These are phyloP conservation scores for Phylloporus sp. DNA, from an alignment of 768 basidiomycete genomes.

Conservation along the genomic window DNA sequence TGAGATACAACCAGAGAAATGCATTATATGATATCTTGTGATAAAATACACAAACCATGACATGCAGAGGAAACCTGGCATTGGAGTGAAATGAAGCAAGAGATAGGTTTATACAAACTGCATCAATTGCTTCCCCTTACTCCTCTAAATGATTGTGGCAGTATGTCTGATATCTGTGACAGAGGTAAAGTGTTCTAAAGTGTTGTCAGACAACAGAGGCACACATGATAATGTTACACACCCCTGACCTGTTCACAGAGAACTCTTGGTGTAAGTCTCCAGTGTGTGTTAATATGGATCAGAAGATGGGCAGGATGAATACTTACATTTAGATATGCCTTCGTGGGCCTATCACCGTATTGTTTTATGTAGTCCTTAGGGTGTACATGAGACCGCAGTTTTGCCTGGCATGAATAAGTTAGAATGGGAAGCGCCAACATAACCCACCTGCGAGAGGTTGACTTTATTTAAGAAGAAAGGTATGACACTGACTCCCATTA, in stretches of 20 bases:
- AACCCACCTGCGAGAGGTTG: conserved; percentile 64
- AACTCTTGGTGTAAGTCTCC: conserved; percentile 71
- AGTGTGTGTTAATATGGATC: conserved; percentile 4
- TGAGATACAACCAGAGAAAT: conserved; percentile 15
- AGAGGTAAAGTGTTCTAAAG: conserved; percentile 69
- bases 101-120: conserved; percentile 27
- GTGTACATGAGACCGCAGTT: conserved; percentile 72
- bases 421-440: not conserved
- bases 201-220: conserved; percentile 6
- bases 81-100: conserved; percentile 1
- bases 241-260: conserved; percentile 69
- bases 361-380: conserved; percentile 64
- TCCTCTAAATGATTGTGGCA: conserved; percentile 66
- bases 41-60: conserved; percentile 16
- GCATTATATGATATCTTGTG: conserved; percentile 13
- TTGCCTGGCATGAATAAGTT: conserved; percentile 42
- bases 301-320: not conserved
- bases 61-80: conserved; percentile 8
- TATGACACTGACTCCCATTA: conserved; percentile 71
- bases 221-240: conserved; percentile 32
- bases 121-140: conserved; percentile 34
- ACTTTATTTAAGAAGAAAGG: conserved; percentile 82
- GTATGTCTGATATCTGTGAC: conserved; percentile 80
- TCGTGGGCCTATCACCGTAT: conserved; percentile 71
- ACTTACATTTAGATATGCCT: conserved; percentile 68